Conservation (phyloP, 2,329 filamentous ascomycete species). For the Ophiostoma himal-ulmi region DNA sequence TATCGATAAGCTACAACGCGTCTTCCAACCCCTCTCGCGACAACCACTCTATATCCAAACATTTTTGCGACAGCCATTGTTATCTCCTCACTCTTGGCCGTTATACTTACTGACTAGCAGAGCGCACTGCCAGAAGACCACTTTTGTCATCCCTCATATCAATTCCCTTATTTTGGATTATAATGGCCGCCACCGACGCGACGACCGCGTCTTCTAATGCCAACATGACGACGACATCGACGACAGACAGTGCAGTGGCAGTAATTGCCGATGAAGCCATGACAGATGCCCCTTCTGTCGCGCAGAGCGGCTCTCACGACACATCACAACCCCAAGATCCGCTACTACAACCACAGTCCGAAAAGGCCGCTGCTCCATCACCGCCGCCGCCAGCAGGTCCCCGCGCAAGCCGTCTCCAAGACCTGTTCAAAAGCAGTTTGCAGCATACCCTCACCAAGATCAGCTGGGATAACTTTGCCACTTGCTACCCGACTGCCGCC, state of each 20-base stretch:
- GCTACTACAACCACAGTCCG: slow-evolving; percentile 27
- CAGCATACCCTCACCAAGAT: slow-evolving; percentile 50
- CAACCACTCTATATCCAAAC: background rate
- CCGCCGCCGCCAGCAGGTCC: slow-evolving; percentile 46
- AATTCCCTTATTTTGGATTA: background rate
- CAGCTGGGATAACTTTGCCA: slow-evolving; percentile 51
- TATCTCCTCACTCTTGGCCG: too few relatives aligned
- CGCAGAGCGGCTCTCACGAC: background rate
- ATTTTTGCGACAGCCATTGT: background rate
- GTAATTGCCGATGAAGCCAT: slow-evolving; percentile 16
- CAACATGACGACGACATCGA: background rate
- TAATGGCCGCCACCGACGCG: slow-evolving; percentile 18
- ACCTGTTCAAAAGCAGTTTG: slow-evolving; percentile 49
- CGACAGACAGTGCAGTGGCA: background rate
- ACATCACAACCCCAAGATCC: background rate
- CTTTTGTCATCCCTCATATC: background rate
- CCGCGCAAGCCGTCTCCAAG: slow-evolving; percentile 50
- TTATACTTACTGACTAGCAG: background rate
- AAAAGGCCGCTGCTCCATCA: background rate
- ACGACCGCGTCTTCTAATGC: slow-evolving; percentile 14
- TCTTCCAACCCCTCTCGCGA: slow-evolving; percentile 15
- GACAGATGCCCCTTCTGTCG: background rate
- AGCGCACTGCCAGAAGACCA: background rate
- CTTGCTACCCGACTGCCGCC: slow-evolving; percentile 58
- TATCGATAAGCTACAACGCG: slow-evolving; percentile 22